Conservation (phyloP, 2,329 filamentous ascomycete species). For the Botrytis pseudocinerea region DNA sequence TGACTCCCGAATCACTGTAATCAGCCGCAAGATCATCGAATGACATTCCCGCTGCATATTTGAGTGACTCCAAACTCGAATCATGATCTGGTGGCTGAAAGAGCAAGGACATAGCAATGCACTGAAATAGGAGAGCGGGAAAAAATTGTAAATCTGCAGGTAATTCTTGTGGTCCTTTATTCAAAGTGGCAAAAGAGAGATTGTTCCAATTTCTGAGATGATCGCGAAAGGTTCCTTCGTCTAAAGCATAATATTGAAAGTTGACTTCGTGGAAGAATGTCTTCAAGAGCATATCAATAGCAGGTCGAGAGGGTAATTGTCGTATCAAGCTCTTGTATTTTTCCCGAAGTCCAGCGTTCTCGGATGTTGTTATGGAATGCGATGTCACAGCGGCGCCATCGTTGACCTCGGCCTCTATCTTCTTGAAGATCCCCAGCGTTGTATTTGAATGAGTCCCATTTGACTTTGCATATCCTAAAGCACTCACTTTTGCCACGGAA, state of each 20-base stretch:
- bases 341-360: conserved; percentile 50
- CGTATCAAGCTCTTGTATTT: conserved; percentile 60
- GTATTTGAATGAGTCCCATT: conserved; percentile 49
- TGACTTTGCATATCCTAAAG: conserved; percentile 55
- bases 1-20: conserved; percentile 59
- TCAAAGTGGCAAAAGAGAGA: conserved; percentile 53
- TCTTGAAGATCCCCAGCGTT: conserved; percentile 56
- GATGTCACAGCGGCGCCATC: conserved; percentile 31
- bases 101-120: conserved; percentile 56
- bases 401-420: conserved; percentile 51
- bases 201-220: conserved; percentile 57
- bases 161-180: conserved; percentile 52
- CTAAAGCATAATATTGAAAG: conserved; percentile 58
- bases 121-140: conserved; percentile 60
- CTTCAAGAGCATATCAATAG: conserved; percentile 55
- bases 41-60: conserved; percentile 59
- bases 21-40: conserved; percentile 61
- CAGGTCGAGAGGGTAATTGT: conserved; percentile 55
- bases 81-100: conserved; percentile 52
- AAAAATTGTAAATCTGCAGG: conserved; percentile 55
- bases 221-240: conserved; percentile 52
- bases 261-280: conserved; percentile 61
- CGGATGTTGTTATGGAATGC: conserved; percentile 34
- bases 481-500: conserved; percentile 35
- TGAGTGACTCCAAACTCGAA: conserved; percentile 54